Conservation (phyloP, 1,139 yeast species). For the Hemisphaericaspora subhashii region DNA sequence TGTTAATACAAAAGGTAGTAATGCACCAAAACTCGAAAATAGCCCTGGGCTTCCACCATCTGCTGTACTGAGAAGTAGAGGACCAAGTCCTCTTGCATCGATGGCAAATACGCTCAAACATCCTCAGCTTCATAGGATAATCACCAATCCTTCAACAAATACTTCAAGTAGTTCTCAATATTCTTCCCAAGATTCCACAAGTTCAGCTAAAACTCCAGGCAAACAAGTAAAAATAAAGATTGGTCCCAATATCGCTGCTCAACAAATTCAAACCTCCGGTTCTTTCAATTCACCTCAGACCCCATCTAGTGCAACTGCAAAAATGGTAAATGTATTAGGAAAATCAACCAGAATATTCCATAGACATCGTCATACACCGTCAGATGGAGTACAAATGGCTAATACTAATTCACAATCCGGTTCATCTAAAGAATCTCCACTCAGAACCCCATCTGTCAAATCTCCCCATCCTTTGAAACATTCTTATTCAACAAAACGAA, state of each 20-base stretch:
- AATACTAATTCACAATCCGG: too few species aligned
- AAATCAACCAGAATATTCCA: constrained; percentile 36
- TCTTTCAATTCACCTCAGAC: constrained; percentile 5
- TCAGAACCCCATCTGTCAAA: constrained; percentile 8
- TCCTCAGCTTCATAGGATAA: constrained; percentile 10
- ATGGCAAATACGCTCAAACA: constrained; percentile 7
- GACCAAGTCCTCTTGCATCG: constrained; percentile 1
- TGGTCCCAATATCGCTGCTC: background rate
- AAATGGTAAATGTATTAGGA: constrained; percentile 32
- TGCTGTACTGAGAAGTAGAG: background rate
- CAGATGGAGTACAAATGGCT: too few species aligned
- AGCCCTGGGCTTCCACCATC: background rate
- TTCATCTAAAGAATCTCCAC: constrained; percentile 7
- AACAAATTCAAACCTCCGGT: constrained; percentile 1
- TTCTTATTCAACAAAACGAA: constrained; percentile 36
- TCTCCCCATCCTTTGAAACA: constrained; percentile 21
- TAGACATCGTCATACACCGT: constrained; percentile 16
- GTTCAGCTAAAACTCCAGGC: constrained; percentile 1
- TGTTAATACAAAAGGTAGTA: background rate
- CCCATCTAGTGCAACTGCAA: constrained; percentile 17
- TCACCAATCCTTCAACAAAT: constrained; percentile 10
- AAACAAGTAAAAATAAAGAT: constrained; percentile 4
- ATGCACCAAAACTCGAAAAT: background rate
- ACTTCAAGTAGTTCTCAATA: constrained; percentile 10
- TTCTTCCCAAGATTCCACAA: constrained; percentile 1